These are phyloP conservation scores for Lactarius pseudohatsudake DNA, from an alignment of 768 basidiomycete species.

Conservation along the genomic window DNA sequence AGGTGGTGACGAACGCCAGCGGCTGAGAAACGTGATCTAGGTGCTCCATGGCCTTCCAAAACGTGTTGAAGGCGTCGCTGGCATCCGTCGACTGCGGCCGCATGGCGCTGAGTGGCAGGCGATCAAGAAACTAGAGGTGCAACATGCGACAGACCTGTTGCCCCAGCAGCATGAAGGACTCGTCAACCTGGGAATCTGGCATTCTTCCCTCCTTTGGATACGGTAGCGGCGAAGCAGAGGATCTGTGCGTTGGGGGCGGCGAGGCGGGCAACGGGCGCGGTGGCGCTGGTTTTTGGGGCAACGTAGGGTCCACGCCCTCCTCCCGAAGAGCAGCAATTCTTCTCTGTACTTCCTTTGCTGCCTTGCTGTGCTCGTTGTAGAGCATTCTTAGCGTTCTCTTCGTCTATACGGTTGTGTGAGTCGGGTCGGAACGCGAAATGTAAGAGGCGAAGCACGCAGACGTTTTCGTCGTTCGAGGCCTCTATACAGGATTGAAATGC, in stretches of 20 bases:
- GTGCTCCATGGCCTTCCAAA: constrained; percentile 88
- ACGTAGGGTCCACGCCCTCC: constrained; percentile 73
- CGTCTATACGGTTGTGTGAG: constrained; percentile 45
- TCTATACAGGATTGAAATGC: constrained; percentile 74
- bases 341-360: constrained; percentile 68
- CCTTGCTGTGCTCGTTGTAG: constrained; percentile 70
- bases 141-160: constrained; percentile 56
- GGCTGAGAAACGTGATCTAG: constrained; percentile 81
- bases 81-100: constrained; percentile 49
- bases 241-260: constrained; percentile 31
- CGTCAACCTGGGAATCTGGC: constrained; percentile 58
- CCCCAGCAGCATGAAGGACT: constrained; percentile 86
- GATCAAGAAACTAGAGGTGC: background rate
- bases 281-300: constrained; percentile 58
- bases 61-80: constrained; percentile 84
- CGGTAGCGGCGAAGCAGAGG: constrained; percentile 48
- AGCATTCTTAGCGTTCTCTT: constrained; percentile 76
- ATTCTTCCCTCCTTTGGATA: constrained; percentile 46
- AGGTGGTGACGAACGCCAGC: constrained; percentile 80
- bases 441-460: constrained; percentile 34
- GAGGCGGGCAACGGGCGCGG: constrained; percentile 34
- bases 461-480: constrained; percentile 70
- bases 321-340: constrained; percentile 68
- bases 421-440: constrained; percentile 11
- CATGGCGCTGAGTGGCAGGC: constrained; percentile 13